phyloP scores from a whole-genome alignment of 768 basidiomycete genomes.

The Collybia sordida region DNA sequence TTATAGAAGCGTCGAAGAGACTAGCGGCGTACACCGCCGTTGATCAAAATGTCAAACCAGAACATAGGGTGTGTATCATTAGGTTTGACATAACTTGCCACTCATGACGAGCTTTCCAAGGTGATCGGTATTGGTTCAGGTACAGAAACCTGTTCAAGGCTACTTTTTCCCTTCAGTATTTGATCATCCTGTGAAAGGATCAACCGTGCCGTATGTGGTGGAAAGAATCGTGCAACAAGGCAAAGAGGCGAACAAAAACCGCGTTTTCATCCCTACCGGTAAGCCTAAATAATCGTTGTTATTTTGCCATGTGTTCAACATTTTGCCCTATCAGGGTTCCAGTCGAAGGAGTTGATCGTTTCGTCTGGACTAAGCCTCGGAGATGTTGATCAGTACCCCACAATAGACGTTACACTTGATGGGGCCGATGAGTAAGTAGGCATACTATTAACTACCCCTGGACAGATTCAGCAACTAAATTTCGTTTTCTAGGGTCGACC shows the following conservation, averaged over 20 bases:
- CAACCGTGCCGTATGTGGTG: conserved; percentile 95
- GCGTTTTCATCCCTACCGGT: conserved; percentile 92
- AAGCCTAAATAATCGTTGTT: conserved; percentile 11
- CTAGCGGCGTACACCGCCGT: conserved; percentile 95
- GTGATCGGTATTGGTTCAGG: conserved; percentile 89
- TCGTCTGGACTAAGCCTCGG: conserved; percentile 74
- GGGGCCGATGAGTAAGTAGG: conserved; percentile 89
- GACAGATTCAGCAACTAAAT: not conserved
- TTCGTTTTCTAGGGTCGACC: conserved; percentile 66
- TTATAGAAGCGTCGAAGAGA: conserved; percentile 81
- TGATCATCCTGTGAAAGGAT: conserved; percentile 46
- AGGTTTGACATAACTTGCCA: not conserved
- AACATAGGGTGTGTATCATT: conserved; percentile 68
- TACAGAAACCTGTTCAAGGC: conserved; percentile 22
- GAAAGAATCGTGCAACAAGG: conserved; percentile 92
- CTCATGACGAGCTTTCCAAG: conserved; percentile 33
- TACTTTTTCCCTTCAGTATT: conserved; percentile 1
- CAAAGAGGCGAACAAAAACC: conserved; percentile 64
- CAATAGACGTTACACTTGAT: conserved; percentile 95
- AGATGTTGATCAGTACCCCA: conserved; percentile 85
- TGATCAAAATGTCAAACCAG: conserved; percentile 78
- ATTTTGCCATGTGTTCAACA: not conserved
- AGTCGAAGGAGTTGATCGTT: conserved; percentile 94
- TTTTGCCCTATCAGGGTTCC: conserved; percentile 61
- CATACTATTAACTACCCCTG: not conserved